phyloP scores from a whole-genome alignment of 805 yeast species.

The Alloascoidea africana region DNA sequence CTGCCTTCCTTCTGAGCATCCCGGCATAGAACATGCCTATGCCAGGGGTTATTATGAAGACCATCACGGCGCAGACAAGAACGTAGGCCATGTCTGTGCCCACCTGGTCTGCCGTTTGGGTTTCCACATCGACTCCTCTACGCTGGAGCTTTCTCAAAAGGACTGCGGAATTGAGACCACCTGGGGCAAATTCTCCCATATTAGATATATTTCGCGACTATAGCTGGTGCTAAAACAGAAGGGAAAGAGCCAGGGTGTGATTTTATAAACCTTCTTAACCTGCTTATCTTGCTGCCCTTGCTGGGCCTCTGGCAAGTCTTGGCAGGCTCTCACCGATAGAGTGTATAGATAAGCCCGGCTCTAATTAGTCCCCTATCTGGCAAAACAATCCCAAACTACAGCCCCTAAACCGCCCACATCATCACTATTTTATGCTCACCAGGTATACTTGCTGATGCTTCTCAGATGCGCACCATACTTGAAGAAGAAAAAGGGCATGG shows the following conservation, averaged over 20 bases:
- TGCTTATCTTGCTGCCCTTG: too few relatives aligned
- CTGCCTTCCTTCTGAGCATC: conserved; percentile 23
- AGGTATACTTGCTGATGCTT: conserved; percentile 42
- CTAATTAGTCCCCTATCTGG: too few relatives aligned
- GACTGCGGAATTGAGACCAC: not conserved
- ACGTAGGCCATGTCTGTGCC: conserved; percentile 1
- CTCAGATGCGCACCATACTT: conserved; percentile 38
- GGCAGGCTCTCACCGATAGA: too few relatives aligned
- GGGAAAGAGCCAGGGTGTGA: too few relatives aligned
- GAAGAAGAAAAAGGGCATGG: conserved; percentile 51
- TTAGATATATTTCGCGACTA: too few relatives aligned
- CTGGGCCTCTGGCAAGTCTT: too few relatives aligned
- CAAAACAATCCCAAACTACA: too few relatives aligned
- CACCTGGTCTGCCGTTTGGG: not conserved
- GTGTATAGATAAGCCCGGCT: too few relatives aligned
- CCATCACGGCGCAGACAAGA: conserved; percentile 23
- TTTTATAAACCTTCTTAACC: not conserved
- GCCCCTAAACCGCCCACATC: too few relatives aligned
- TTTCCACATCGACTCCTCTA: not conserved
- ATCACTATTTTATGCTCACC: too few relatives aligned
- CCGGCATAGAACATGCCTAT: conserved; percentile 32
- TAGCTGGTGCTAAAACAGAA: too few relatives aligned
- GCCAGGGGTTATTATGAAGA: conserved; percentile 31
- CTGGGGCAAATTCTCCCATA: not conserved
- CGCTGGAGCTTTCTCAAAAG: not conserved